Evolutionary conservation across 129 eudicot genomes (phyloP).

Genomic region (Tanacetum coccineum): DNA sequence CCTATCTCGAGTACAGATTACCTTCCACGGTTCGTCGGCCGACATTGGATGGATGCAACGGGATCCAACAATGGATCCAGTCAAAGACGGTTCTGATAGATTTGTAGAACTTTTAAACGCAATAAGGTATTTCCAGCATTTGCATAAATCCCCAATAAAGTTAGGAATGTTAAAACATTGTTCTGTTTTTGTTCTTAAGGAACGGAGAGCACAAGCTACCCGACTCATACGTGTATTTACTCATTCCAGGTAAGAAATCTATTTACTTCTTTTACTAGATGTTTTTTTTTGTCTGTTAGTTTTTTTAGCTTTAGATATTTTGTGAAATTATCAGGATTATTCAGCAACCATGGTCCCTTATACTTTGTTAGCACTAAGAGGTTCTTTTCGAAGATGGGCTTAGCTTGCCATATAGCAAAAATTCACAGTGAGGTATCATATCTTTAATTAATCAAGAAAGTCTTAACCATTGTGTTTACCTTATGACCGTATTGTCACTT

Average conservation of each 20-base stretch:
- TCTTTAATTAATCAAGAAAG: slow-evolving; percentile 15
- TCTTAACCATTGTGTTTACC: not conserved
- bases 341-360: slow-evolving; percentile 95
- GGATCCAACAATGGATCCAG: slow-evolving; percentile 77
- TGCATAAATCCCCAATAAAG: slow-evolving; percentile 7
- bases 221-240: slow-evolving; percentile 74
- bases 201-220: slow-evolving; percentile 79
- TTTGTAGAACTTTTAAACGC: slow-evolving; percentile 62
- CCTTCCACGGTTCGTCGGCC: slow-evolving; percentile 72
- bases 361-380: slow-evolving; percentile 86
- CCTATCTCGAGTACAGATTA: slow-evolving; percentile 59
- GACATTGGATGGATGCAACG: slow-evolving; percentile 95
- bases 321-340: slow-evolving; percentile 53
- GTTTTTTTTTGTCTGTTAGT: not conserved
- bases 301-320: not conserved
- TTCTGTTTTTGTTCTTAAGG: slow-evolving; percentile 34
- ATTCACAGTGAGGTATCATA: slow-evolving; percentile 88
- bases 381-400: slow-evolving; percentile 93
- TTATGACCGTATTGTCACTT: not conserved
- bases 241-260: slow-evolving; percentile 68
- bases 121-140: slow-evolving; percentile 49
- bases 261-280: not conserved
- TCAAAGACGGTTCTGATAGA: slow-evolving; percentile 85
- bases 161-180: not conserved
- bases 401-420: slow-evolving; percentile 96